A percentile compares a stretch with the other conserved stretches of the same genome.
Conservation (phyloP, 2,329 filamentous ascomycete species). For the Sodiomyces alkalinus region DNA sequence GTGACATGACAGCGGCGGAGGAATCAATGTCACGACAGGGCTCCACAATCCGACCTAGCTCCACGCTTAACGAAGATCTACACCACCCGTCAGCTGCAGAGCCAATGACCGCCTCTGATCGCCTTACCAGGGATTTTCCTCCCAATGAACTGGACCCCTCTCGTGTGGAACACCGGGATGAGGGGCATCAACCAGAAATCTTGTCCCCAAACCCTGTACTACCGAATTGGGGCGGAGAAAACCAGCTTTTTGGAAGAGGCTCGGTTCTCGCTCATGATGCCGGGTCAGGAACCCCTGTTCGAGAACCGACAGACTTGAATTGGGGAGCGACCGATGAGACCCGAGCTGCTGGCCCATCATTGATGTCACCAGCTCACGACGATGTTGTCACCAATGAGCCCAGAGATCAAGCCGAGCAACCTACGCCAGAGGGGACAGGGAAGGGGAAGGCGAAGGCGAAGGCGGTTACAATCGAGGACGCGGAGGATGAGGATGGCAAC, state of each 20-base stretch:
- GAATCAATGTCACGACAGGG: constrained; percentile 1
- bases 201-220: constrained; percentile 31
- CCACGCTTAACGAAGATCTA: not conserved
- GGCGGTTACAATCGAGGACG: constrained; percentile 31
- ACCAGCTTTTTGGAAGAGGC: constrained; percentile 28
- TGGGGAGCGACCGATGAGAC: not conserved
- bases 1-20: not conserved
- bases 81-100: too few species aligned
- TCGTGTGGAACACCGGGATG: not conserved
- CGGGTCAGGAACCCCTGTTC: constrained; percentile 1
- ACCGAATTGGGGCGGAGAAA: constrained; percentile 35
- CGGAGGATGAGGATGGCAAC: constrained; percentile 19
- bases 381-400: too few species aligned
- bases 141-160: too few species aligned
- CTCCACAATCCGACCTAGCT: not conserved
- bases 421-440: not conserved
- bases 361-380: not conserved
- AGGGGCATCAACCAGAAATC: constrained; percentile 10
- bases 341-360: constrained; percentile 2
- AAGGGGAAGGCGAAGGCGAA: constrained; percentile 26
- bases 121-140: too few species aligned
- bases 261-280: not conserved
- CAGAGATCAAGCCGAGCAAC: constrained; percentile 5
- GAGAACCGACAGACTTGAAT: too few species aligned
- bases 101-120: too few species aligned